Percentiles rank a stretch among this genome's conserved stretches.
phyloP scores from a whole-genome alignment of 768 basidiomycete species.

The Rhizopogon vulgaris region DNA sequence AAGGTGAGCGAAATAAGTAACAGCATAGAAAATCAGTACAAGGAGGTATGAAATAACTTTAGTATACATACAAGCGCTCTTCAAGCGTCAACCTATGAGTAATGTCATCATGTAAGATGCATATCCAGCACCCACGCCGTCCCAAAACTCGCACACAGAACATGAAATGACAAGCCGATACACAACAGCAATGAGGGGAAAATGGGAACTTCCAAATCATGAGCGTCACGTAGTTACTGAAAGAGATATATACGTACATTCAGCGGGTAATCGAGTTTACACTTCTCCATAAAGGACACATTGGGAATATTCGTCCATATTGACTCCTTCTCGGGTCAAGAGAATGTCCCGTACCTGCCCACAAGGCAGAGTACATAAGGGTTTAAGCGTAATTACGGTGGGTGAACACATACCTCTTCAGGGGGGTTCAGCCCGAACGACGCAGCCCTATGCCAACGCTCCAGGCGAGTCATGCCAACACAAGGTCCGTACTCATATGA shows the following conservation, averaged over 20 bases:
- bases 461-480: conserved; percentile 70
- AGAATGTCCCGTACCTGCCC: conserved; percentile 74
- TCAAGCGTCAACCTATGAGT: not conserved
- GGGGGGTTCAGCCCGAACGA: conserved; percentile 78
- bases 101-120: not conserved
- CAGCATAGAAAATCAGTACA: not conserved
- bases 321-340: conserved; percentile 56
- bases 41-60: too few relatives aligned
- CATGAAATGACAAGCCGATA: not conserved
- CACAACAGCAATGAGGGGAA: too few relatives aligned
- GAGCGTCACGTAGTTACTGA: too few relatives aligned
- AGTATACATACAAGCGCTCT: not conserved
- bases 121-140: not conserved
- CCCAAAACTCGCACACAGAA: not conserved
- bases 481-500: conserved; percentile 80
- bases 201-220: not conserved
- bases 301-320: conserved; percentile 47
- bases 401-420: conserved; percentile 45
- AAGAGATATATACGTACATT: not conserved
- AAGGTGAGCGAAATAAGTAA: not conserved
- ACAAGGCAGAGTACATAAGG: not conserved
- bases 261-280: conserved; percentile 2
- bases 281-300: conserved; percentile 52
- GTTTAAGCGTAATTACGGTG: not conserved
- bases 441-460: conserved; percentile 84